Base-by-base conservation (phyloP, 2,329 filamentous ascomycete genomes). In the Aspergillus neotritici region DNA sequence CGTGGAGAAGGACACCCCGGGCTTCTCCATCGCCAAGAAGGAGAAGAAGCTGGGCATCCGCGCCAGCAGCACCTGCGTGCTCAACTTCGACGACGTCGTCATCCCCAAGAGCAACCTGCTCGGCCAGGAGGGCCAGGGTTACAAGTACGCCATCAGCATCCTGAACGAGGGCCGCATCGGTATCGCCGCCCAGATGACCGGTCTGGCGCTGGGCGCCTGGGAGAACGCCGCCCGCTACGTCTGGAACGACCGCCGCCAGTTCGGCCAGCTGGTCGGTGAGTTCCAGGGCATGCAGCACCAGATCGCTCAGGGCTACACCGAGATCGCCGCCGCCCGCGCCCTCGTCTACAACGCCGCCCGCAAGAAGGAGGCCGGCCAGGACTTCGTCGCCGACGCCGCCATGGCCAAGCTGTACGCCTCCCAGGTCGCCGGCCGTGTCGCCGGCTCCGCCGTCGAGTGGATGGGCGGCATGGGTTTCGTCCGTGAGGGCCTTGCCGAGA, bases 281-380 rank as follows among this genome's bases (percentile, higher is more conserved):
- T 98, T 98, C 79, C 93, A 98, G 72, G 90, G 89, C 60, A 97
- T 98, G 93, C 91, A 97, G 73, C 90, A 96, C 74, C 93, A 98
- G 74, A 84, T 98, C 51, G 93, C 93, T 2, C 93, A 98, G 71
- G 85, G 89, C 1, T 97, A 91, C 73, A 87, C 86, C 16, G 93
- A 98, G 67, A 96, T 98, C 62, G 76, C 82, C 43, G 93, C 93
- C 25, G 93, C 93, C 1, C 83, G 93, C 39, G 88, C 89, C 7
- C 77, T 98, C 15, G 89, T 98, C 42, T 98, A 86, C 78, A 98
- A 97, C 61, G 93, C 93, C 3, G 85, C 93, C 1, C 83, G 93
- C 61, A 96, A 94, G 80, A 98, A 97, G 85, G 93, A 98, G 71
- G 87, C 89, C 1, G 93, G 93, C 36, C 83, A 95, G 71, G 83